Percentiles rank a stretch among this genome's conserved stretches.
phyloP scores from a whole-genome alignment of 176 grass and related monocot genomes.

The Oryza longistaminata region DNA sequence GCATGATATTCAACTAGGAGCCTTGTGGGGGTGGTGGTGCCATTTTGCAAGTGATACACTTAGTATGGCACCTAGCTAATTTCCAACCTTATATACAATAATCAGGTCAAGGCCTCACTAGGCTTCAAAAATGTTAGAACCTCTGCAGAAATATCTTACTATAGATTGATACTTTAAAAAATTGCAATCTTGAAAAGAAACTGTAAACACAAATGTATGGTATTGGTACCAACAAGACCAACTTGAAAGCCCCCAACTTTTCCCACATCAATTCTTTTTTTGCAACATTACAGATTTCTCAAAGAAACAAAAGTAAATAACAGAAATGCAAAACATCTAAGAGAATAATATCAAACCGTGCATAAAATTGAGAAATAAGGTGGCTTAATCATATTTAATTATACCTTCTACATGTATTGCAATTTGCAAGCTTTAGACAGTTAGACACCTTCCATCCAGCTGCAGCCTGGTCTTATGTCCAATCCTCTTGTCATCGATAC shows the following conservation, averaged over 20 bases:
- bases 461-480: constrained; percentile 52
- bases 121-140: not conserved
- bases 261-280: constrained; percentile 3
- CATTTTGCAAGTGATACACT: not conserved
- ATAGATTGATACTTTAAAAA: not conserved
- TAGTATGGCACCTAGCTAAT: not conserved
- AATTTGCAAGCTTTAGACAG: constrained; percentile 34
- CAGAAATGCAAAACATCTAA: constrained; percentile 20
- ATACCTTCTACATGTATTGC: constrained; percentile 43
- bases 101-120: not conserved
- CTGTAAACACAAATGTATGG: constrained; percentile 2
- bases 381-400: not conserved
- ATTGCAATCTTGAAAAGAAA: not conserved
- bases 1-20: constrained; percentile 12
- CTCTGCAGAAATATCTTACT: constrained; percentile 3
- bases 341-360: constrained; percentile 14
- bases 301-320: not conserved
- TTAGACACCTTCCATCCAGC: constrained; percentile 61
- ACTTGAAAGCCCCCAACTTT: not conserved
- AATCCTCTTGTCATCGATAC: constrained; percentile 39
- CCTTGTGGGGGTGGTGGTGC: not conserved
- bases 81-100: not conserved
- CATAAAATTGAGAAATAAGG: not conserved
- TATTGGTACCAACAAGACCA: not conserved
- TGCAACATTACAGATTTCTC: not conserved